Base-by-base conservation (phyloP, 768 basidiomycete genomes). In the Ramaria rubella region DNA sequence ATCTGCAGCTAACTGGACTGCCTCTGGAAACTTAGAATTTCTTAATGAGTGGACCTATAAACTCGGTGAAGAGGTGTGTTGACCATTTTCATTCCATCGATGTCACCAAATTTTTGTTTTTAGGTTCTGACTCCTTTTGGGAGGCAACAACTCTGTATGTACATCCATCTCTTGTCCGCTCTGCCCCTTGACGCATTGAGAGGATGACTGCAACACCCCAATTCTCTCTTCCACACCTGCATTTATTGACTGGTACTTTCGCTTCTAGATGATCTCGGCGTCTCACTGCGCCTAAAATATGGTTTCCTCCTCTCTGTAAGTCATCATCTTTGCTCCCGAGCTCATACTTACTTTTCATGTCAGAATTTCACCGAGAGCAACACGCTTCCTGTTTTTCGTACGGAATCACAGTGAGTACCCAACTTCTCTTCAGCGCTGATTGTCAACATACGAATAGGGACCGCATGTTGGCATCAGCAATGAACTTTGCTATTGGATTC, bases 11-110 rank as follows among this genome's bases (percentile, higher is more conserved):
- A 70, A 70, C 23, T 88, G 86, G 85, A 81, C 77, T 33, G 85
- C 82, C 0, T 75, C 75, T 1, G 90, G 86, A 0, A 72, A 79
- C 3, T 69, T 95, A 15, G 66, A 74, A 0, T 96, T 95, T 66
- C 71, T 96, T 72, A 91, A 93, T 65, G 77, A 79, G 27, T 96
- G 90, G 94, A 84, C 86, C 5, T 94, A 92, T 70, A 88, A 89
- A 63, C 81, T 97, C 2, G 94, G 94, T 14, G 85, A 86, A 73
- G 94, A 96, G 73, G 87, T 88, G 61, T 15, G 69, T 58, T 60
- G 24, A 9, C 17, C 23, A 6, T 52, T 50, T 17, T 58, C 26
- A 2, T 30, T 29, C 23, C 23, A 24, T 40, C 6, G 21, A 26
- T 48, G 24, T 30, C 23, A 27, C 24, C 21, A 19, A 34, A 19